Evolutionary conservation across 163 green algal species (phyloP).

Genomic region (Coccomyxa subellipsoidea): DNA sequence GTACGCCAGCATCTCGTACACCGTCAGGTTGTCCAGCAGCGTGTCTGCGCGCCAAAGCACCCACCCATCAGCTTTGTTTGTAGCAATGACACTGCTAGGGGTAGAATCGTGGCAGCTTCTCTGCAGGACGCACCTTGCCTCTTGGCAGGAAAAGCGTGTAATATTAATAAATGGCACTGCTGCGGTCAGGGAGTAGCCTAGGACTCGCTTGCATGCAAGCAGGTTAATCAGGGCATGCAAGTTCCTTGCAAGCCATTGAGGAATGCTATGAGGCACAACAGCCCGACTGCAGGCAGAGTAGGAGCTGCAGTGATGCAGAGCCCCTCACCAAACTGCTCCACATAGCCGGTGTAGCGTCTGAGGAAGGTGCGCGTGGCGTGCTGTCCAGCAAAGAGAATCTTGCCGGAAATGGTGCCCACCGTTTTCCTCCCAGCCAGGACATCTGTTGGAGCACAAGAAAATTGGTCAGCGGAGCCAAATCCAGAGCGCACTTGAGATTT

Average conservation of each 20-base stretch:
- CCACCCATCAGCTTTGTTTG: background rate
- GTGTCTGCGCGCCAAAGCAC: constrained; percentile 14
- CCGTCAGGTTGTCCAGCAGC: constrained; percentile 45
- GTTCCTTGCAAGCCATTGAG: no score
- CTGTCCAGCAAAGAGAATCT: constrained; percentile 59
- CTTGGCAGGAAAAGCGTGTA: no score
- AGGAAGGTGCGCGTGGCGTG: constrained; percentile 60
- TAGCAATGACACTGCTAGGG: no score
- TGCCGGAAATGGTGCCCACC: constrained; percentile 34
- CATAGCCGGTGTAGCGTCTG: constrained; percentile 61
- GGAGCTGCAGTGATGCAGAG: background rate
- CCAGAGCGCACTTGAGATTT: background rate
- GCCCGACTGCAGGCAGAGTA: constrained; percentile 24
- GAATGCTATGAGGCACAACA: no score
- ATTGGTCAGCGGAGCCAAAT: background rate
- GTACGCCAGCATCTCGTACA: constrained; percentile 84
- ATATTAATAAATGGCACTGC: no score
- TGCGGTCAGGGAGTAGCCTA: no score
- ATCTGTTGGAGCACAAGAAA: constrained; percentile 10
- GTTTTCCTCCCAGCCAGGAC: constrained; percentile 61
- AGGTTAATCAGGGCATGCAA: no score
- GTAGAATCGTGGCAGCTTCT: no score
- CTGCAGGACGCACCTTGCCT: no score
- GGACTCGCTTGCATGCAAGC: no score
- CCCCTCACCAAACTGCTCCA: constrained; percentile 46